Conservation (phyloP, 140 eudicot species). For the Ambrosia hybrid region DNA sequence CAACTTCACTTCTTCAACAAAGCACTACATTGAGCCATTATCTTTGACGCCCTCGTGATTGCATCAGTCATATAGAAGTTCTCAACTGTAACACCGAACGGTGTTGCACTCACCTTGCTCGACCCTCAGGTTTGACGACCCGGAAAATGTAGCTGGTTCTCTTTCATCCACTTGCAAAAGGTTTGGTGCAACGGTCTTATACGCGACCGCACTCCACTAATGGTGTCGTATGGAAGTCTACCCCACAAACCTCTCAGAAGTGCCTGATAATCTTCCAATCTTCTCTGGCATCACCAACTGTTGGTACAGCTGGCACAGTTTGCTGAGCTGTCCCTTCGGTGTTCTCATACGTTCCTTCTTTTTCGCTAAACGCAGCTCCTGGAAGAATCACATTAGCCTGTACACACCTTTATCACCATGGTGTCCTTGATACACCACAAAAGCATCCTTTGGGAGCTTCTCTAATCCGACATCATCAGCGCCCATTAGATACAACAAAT, state of each 20-base stretch:
- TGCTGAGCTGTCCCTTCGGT: slow-evolving; percentile 91
- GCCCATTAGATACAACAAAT: slow-evolving; percentile 82
- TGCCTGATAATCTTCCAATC: slow-evolving; percentile 94
- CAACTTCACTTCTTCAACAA: slow-evolving; percentile 62
- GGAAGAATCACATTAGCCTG: slow-evolving; percentile 89
- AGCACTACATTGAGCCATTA: slow-evolving; percentile 97
- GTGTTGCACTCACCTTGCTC: slow-evolving; percentile 45
- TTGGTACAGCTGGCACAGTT: slow-evolving; percentile 91
- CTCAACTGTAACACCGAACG: slow-evolving; percentile 65
- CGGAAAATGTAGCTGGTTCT: slow-evolving; percentile 70
- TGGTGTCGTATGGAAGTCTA: slow-evolving; percentile 63
- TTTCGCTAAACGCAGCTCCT: slow-evolving; percentile 81
- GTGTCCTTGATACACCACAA: slow-evolving; percentile 96
- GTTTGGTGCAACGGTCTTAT: slow-evolving; percentile 88
- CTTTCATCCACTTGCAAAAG: slow-evolving; percentile 71
- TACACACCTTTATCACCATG: slow-evolving; percentile 92
- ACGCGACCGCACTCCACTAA: slow-evolving; percentile 53
- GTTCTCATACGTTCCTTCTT: slow-evolving; percentile 87
- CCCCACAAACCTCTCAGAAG: too few relatives aligned
- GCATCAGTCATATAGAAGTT: slow-evolving; percentile 96
- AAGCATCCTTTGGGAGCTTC: slow-evolving; percentile 76
- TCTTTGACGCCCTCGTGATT: slow-evolving; percentile 90
- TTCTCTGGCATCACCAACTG: slow-evolving; percentile 94
- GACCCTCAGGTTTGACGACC: slow-evolving; percentile 48
- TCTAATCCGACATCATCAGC: slow-evolving; percentile 82